A percentile compares a stretch with the other conserved stretches of the same genome.
These are phyloP conservation scores for Leccinum boreale DNA, from an alignment of 768 basidiomycete species.

Conservation along the genomic window DNA sequence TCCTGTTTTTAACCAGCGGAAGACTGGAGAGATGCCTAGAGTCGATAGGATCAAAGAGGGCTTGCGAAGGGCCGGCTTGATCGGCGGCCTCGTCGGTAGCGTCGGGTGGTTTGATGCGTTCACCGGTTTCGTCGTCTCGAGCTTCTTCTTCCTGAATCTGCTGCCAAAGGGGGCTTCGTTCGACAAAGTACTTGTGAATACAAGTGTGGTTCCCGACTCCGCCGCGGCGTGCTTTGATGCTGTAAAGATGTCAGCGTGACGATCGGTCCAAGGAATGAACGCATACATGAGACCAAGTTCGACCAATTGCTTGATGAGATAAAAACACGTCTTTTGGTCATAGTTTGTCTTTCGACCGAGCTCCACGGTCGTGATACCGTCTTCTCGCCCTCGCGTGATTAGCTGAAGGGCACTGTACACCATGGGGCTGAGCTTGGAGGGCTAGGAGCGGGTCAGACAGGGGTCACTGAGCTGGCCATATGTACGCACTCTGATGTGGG, in stretches of 20 bases:
- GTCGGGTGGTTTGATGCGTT: constrained; percentile 9
- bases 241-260: constrained; percentile 24
- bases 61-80: constrained; percentile 20
- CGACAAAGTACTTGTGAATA: constrained; percentile 83
- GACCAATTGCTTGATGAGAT: constrained; percentile 73
- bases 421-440: constrained; percentile 77
- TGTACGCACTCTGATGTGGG: constrained; percentile 69
- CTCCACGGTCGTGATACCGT: constrained; percentile 74
- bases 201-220: constrained; percentile 75
- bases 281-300: constrained; percentile 72
- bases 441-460: constrained; percentile 40
- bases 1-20: constrained; percentile 63
- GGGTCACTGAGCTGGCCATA: background rate
- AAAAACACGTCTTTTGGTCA: constrained; percentile 88
- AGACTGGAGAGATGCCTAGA: constrained; percentile 74
- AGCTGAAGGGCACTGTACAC: constrained; percentile 83
- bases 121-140: constrained; percentile 30
- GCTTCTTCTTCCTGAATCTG: constrained; percentile 70
- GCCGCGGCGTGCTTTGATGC: constrained; percentile 73
- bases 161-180: constrained; percentile 72
- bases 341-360: constrained; percentile 76
- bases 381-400: constrained; percentile 76
- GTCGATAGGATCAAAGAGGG: constrained; percentile 72
- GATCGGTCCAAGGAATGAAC: background rate
- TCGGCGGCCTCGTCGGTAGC: constrained; percentile 21